A percentile compares a stretch with the other conserved stretches of the same genome.
phyloP scores from a whole-genome alignment of 176 grass and related monocot genomes.

The Eremochloa ophiuroides region DNA sequence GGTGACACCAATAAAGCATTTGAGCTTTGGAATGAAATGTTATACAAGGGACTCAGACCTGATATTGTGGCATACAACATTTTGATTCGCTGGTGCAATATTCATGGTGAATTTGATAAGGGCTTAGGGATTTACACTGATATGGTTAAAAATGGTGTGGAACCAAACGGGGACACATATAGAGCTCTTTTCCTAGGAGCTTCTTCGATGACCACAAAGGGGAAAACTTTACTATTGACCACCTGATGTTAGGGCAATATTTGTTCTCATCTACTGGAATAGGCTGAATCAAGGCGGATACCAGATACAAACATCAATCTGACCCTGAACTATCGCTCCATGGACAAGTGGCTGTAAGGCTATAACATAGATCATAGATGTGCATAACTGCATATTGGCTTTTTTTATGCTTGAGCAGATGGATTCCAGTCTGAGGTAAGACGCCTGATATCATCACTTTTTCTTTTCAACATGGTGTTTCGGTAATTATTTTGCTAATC shows the following conservation, averaged over 20 bases:
- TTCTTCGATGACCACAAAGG: slow-evolving; percentile 35
- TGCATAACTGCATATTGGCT: background rate
- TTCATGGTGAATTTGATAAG: slow-evolving; percentile 39
- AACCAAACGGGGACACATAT: slow-evolving; percentile 57
- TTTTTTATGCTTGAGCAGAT: slow-evolving; percentile 7
- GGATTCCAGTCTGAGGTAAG: slow-evolving; percentile 7
- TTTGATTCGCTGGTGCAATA: slow-evolving; percentile 57
- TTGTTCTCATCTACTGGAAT: background rate
- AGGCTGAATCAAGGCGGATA: background rate
- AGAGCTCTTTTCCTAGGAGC: slow-evolving; percentile 49
- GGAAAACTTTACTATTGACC: slow-evolving; percentile 24
- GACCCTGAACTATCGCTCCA: background rate
- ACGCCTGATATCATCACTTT: background rate
- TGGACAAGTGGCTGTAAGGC: background rate
- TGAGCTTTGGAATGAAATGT: slow-evolving; percentile 67
- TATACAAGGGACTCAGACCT: slow-evolving; percentile 50
- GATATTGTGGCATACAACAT: slow-evolving; percentile 68
- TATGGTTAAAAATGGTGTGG: slow-evolving; percentile 49
- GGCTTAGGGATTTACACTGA: slow-evolving; percentile 46
- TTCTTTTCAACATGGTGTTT: background rate
- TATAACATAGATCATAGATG: background rate
- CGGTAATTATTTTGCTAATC: background rate
- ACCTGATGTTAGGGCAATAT: slow-evolving; percentile 23
- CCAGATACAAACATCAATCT: background rate
- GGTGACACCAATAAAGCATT: slow-evolving; percentile 57